A percentile compares a stretch with the other conserved stretches of the same genome.
These are phyloP conservation scores for Umbelopsis ramanniana DNA, from an alignment of 192 early-diverging fungal genomes.

Conservation along the genomic window DNA sequence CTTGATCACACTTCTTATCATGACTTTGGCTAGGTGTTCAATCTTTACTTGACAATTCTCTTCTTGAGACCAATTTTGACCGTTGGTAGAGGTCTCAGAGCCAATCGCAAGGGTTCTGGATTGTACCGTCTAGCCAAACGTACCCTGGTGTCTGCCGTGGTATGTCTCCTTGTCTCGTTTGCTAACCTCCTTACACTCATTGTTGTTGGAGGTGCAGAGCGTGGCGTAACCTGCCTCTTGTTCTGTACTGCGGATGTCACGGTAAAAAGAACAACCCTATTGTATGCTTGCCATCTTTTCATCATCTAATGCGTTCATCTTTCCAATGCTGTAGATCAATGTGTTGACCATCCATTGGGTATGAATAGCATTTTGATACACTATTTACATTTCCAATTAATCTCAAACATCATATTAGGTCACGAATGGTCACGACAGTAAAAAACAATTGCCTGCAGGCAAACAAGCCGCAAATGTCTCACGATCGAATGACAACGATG, in stretches of 20 bases:
- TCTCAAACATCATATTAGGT: neutral
- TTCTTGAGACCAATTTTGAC: slow-evolving; percentile 38
- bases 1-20: neutral
- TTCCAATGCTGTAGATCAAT: neutral
- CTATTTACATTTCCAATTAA: neutral
- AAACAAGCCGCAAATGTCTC: slow-evolving; percentile 8
- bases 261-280: slow-evolving; percentile 23
- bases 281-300: neutral
- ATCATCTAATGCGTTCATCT: neutral
- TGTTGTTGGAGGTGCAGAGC: slow-evolving; percentile 44
- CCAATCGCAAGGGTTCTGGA: slow-evolving; percentile 30
- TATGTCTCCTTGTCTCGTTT: slow-evolving; percentile 46
- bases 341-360: slow-evolving; percentile 40
- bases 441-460: neutral
- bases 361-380: neutral
- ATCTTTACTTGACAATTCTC: slow-evolving; percentile 41
- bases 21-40: slow-evolving; percentile 32
- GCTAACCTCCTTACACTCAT: slow-evolving; percentile 48
- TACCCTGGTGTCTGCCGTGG: slow-evolving; percentile 48
- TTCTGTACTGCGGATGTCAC: slow-evolving; percentile 58
- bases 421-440: slow-evolving; percentile 10
- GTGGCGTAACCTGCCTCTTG: slow-evolving; percentile 53
- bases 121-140: slow-evolving; percentile 46
- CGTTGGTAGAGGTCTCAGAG: slow-evolving; percentile 1
- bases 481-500: slow-evolving; percentile 20